Conservation (phyloP, 2,329 filamentous ascomycete species). For the Diaporthe aspalathi region DNA sequence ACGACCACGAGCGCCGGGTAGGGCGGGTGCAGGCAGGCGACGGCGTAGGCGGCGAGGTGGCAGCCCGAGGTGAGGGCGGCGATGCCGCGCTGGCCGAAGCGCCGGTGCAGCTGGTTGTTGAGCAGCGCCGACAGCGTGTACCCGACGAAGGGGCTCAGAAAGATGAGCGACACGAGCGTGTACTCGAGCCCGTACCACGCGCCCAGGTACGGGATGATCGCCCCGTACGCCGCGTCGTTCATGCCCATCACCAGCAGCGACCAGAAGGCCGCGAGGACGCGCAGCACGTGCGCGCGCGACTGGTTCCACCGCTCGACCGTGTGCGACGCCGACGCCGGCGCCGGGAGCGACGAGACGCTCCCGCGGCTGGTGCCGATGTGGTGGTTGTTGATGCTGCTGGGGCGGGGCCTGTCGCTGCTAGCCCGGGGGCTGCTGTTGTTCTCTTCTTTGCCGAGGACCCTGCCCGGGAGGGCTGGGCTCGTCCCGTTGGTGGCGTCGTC, state of each 20-base stretch:
- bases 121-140: slow-evolving; percentile 59
- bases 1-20: slow-evolving; percentile 74
- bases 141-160: slow-evolving; percentile 59
- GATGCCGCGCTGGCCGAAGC: slow-evolving; percentile 73
- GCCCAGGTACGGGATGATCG: slow-evolving; percentile 38
- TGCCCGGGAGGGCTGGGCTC: background rate
- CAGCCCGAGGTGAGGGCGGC: slow-evolving; percentile 68
- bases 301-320: slow-evolving; percentile 58
- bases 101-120: slow-evolving; percentile 55
- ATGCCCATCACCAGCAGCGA: slow-evolving; percentile 68
- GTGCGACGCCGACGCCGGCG: slow-evolving; percentile 28
- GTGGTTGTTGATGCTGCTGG: no score
- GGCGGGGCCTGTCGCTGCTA: background rate
- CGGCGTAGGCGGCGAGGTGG: slow-evolving; percentile 73
- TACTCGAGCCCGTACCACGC: slow-evolving; percentile 58
- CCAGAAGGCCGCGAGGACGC: slow-evolving; percentile 66
- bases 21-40: slow-evolving; percentile 73
- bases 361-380: background rate
- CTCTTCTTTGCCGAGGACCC: background rate
- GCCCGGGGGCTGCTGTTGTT: slow-evolving; percentile 5
- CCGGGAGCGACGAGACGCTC: slow-evolving; percentile 33
- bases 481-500: background rate
- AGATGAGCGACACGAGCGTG: slow-evolving; percentile 60
- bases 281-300: slow-evolving; percentile 59
- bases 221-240: slow-evolving; percentile 68